Evolutionary conservation across 139 green algal species (phyloP), one percentile per base, ranked within the genome.

Genomic region (Tetradesmus obliquus): DNA sequence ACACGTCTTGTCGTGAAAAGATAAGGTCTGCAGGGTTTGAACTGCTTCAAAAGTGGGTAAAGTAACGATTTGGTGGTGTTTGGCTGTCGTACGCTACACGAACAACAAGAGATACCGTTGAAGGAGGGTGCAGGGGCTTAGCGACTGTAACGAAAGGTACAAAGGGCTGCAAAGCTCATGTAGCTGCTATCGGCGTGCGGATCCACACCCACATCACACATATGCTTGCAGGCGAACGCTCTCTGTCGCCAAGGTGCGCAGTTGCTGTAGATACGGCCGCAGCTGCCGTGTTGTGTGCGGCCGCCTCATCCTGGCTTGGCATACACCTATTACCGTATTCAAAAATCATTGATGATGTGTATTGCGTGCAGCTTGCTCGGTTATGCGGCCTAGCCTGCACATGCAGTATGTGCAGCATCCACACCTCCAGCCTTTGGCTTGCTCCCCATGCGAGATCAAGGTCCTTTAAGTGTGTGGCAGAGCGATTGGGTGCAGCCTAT

Each of bases 361-460:
- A 45, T 45, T 0, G 32, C 32, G 32, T 45, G 32, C 32, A 45
- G 32, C 32, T 45, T 45, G 32, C 32, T 45, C 32, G 32, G 32
- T 45, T 45, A 45, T 45, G 32, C 32, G 32, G 32, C 32, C 32
- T 45, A 82, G 76, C 76, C n/a, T 51, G 76, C 24, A 57, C 8
- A 60, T 51, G 20, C 7, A 58, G 81, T 19, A 55, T 24, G n/a
- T 76, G 13, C 17, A 24, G 66, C 66, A 76, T 76, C 76, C 88
- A 91, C 88, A 54, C 76, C 55, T 91, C 88, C 88, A 91, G 88
- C 88, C 88, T 91, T 86, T 91, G 76, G 32, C 79, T 86, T 79
- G 88, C 88, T 86, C 4, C 45, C 88, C 60, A 13, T 91, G 88
- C 74, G 57, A 86, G 88, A 19, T 84, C 88, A 91, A 86, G 84